Evolutionary conservation across 306 rosid species (phyloP).

Genomic region (Vigna unguiculata): DNA sequence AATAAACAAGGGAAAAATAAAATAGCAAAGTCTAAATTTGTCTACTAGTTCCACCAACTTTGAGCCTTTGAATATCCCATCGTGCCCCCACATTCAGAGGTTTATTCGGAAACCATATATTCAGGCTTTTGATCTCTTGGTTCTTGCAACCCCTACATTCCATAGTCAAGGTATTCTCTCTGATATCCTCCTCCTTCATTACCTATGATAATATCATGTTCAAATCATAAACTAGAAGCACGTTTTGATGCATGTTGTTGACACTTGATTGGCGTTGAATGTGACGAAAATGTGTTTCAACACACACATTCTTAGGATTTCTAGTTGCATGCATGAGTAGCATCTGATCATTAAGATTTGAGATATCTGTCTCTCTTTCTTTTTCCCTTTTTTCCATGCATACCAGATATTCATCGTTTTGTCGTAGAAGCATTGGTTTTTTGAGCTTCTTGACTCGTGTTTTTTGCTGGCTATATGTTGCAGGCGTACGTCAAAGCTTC

Average conservation of each 20-base stretch:
- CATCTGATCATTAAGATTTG: conserved; percentile 20
- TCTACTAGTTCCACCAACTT: conserved; percentile 50
- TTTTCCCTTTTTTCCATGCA: neutral
- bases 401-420: neutral
- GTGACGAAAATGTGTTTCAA: neutral
- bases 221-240: neutral
- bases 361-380: neutral
- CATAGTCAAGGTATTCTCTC: conserved; percentile 51
- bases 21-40: conserved; percentile 48
- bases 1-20: conserved; percentile 26
- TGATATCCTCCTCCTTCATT: conserved; percentile 1
- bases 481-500: conserved; percentile 50
- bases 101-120: conserved; percentile 50
- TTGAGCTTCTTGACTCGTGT: conserved; percentile 29
- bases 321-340: conserved; percentile 1
- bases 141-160: conserved; percentile 49
- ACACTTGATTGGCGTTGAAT: neutral
- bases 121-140: conserved; percentile 26
- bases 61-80: conserved; percentile 9
- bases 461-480: conserved; percentile 24
- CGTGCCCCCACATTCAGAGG: conserved; percentile 37
- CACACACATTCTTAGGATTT: neutral
- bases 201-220: neutral
- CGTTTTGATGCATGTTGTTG: neutral
- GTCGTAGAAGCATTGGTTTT: neutral